phyloP scores from a whole-genome alignment of 225 moss, liverwort and hornwort species.

The Sphagnum contortum region DNA sequence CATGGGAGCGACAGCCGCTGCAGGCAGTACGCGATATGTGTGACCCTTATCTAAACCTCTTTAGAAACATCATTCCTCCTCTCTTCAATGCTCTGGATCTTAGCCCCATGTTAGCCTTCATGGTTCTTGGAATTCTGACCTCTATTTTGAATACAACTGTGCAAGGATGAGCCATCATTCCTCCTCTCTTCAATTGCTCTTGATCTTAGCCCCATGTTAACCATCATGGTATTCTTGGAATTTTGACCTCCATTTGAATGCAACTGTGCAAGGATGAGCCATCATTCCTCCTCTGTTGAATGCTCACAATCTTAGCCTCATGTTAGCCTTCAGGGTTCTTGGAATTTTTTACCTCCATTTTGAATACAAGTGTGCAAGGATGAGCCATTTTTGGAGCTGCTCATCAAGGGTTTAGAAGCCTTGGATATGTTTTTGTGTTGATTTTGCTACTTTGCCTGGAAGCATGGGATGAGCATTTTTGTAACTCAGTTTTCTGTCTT shows the following conservation, averaged over 20 bases:
- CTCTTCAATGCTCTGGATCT: constrained; percentile 95
- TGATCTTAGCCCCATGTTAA: constrained; percentile 94
- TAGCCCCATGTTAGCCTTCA: constrained; percentile 96
- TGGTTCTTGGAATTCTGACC: constrained; percentile 85
- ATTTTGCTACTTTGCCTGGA: no score
- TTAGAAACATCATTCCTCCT: constrained; percentile 93
- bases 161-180: constrained; percentile 46
- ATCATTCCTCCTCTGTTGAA: constrained; percentile 90
- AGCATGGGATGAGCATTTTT: no score
- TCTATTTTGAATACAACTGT: constrained; percentile 91
- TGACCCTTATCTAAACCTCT: constrained; percentile 95
- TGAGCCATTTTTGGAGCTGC: neutral
- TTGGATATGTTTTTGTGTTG: no score
- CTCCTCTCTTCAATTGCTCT: constrained; percentile 93
- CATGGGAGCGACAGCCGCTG: constrained; percentile 95
- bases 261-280: constrained; percentile 53
- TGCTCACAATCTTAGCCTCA: constrained; percentile 90
- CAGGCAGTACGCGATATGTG: constrained; percentile 99
- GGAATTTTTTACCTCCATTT: constrained; percentile 75
- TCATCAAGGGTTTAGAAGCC: no score
- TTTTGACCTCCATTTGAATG: constrained; percentile 80
- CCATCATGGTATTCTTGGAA: constrained; percentile 84
- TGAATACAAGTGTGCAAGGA: constrained; percentile 80
- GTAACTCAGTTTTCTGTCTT: no score
- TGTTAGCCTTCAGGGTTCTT: constrained; percentile 86